These are phyloP conservation scores for Umbelopsis sp. DNA, from an alignment of 192 early-diverging fungal genomes.

Conservation along the genomic window DNA sequence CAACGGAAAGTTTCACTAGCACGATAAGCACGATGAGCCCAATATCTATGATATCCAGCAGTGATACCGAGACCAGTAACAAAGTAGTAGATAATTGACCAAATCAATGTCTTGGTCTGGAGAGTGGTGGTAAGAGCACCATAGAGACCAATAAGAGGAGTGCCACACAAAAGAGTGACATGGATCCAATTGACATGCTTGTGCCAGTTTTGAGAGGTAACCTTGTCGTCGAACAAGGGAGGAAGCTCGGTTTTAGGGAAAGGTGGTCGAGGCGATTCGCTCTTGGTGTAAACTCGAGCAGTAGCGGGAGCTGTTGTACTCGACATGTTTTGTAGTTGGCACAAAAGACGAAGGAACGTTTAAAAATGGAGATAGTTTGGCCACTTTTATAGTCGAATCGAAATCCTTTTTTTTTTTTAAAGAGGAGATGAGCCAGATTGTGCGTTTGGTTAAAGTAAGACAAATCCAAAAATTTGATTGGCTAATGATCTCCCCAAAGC, in stretches of 20 bases:
- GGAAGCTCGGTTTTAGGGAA: conserved; percentile 24
- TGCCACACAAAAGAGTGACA: conserved; percentile 56
- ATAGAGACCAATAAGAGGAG: conserved; percentile 83
- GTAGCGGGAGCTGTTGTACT: neutral
- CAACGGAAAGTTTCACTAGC: conserved; percentile 64
- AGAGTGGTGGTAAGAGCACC: conserved; percentile 74
- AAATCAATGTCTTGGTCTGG: conserved; percentile 68
- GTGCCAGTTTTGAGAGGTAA: conserved; percentile 55
- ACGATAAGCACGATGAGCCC: conserved; percentile 78
- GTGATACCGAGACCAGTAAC: conserved; percentile 86
- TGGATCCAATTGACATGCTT: conserved; percentile 74
- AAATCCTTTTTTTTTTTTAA: conserved; percentile 13
- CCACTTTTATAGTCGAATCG: neutral
- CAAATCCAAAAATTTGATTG: conserved; percentile 3
- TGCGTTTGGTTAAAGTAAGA: conserved; percentile 2
- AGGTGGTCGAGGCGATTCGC: conserved; percentile 35
- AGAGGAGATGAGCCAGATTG: conserved; percentile 6
- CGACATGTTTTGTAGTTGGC: conserved; percentile 6
- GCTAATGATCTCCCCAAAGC: conserved; percentile 11
- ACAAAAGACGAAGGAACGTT: neutral
- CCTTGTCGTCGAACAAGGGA: conserved; percentile 40
- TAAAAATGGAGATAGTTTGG: neutral
- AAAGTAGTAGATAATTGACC: conserved; percentile 72
- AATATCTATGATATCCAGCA: conserved; percentile 88
- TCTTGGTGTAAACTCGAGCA: conserved; percentile 28